Conservation (phyloP, 345 rosid genomes). For the Eucalyptus marginata region DNA sequence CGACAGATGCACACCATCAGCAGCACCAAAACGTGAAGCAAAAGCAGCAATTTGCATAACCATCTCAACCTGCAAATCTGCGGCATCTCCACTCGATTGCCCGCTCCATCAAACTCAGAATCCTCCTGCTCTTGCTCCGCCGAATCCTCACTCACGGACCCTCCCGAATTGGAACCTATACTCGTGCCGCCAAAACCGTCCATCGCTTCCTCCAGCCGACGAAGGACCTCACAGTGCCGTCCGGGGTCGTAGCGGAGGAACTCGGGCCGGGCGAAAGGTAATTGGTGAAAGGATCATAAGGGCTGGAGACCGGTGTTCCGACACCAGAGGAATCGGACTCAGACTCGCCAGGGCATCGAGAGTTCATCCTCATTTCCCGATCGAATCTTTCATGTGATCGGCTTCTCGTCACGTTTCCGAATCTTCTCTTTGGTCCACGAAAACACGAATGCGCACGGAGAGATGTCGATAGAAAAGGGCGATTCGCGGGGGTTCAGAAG, state of each 20-base stretch:
- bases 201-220: background rate
- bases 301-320: background rate
- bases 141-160: background rate
- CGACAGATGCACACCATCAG: slow-evolving; percentile 11
- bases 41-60: background rate
- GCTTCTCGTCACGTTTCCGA: background rate
- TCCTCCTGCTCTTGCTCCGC: background rate
- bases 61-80: slow-evolving; percentile 8
- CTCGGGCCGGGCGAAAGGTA: slow-evolving; percentile 24
- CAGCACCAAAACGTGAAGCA: slow-evolving; percentile 10
- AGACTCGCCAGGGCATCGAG: background rate
- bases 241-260: slow-evolving; percentile 25
- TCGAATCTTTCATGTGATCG: background rate
- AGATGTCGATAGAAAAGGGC: background rate
- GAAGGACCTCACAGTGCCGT: slow-evolving; percentile 11
- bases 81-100: background rate
- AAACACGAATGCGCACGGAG: background rate
- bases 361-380: background rate
- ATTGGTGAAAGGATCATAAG: slow-evolving; percentile 14
- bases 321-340: background rate
- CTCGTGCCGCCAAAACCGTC: background rate
- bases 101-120: background rate
- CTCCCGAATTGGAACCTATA: background rate
- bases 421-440: background rate
- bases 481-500: background rate